Evolutionary conservation across 305 asterid species (phyloP), one percentile per base, ranked within the genome.

Genomic region (Petunia hybrid): DNA sequence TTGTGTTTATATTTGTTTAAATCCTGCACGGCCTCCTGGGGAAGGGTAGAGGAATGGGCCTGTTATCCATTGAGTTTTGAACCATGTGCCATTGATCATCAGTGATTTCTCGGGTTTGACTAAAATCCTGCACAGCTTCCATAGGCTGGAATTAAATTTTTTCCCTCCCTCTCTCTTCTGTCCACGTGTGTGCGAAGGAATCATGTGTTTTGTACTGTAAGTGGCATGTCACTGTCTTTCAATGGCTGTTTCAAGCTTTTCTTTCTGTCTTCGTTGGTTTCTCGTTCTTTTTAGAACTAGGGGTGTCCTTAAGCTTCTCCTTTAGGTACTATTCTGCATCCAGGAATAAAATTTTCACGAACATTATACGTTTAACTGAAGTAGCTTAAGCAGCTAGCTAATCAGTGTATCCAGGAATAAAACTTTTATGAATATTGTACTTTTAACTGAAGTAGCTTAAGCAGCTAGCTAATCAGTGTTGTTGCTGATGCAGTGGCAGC

Each of bases 401-500:
- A 83, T 56, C 36, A 39, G 7, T 70, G 42, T 59, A 7, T 40
- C 14, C 38, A 67, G 38, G 74, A 67, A 67, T n/a, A 67, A 67
- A 67, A 67, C 46, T 43, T 70, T 31, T 31, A 5, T 35, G 43
- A 71, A 48, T 12, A 6, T 71, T 31, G 46, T 31, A 38, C 43
- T 71, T 10, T 6, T 46, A 51, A 74, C 78, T 51, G 48, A 60
- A 36, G 45, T 48, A 71, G 36, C 62, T 35, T 48, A 71, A 53
- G 8, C 38, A 36, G 16, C 36, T 40, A 86, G 63, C 55, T 78
- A 80, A 83, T 56, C 36, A 39, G 7, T 82, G 35, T 82, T 68
- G 53, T 84, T 90, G 64, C 82, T 87, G 76, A 70, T 94, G 95
- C 98, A 97, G 99, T 86, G 99, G 99, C 68, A 93, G 99, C 88